Conservation (phyloP, 2,329 filamentous ascomycete species). For the Apiospora kogelbergensis region DNA sequence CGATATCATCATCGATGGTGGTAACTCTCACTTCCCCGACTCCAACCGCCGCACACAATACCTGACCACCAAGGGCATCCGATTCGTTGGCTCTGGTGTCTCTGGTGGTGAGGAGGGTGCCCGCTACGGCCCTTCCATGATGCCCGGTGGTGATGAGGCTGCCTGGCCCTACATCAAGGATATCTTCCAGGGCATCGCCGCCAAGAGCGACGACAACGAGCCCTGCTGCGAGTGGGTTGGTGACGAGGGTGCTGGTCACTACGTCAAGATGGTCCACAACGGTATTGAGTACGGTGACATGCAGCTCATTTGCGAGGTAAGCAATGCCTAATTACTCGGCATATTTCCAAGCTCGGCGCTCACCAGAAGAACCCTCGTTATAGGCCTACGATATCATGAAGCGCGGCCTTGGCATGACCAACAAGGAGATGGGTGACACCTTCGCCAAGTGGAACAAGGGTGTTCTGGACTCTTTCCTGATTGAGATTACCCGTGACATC, state of each 20-base stretch:
- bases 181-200: constrained; percentile 95
- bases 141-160: constrained; percentile 98
- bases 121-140: constrained; percentile 93
- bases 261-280: constrained; percentile 99
- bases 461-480: constrained; percentile 97
- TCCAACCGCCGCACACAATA: constrained; percentile 96
- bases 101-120: constrained; percentile 99
- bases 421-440: constrained; percentile 95
- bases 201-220: constrained; percentile 94
- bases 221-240: constrained; percentile 99
- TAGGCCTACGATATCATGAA: constrained; percentile 99
- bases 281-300: constrained; percentile 99
- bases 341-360: neutral
- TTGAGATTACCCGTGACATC: constrained; percentile 98
- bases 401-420: constrained; percentile 83
- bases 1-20: constrained; percentile 99
- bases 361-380: constrained; percentile 13
- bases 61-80: constrained; percentile 81
- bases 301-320: constrained; percentile 98
- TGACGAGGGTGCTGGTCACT: constrained; percentile 98
- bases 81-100: constrained; percentile 95
- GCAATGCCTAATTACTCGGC: constrained; percentile 26
- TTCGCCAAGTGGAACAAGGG: constrained; percentile 98
- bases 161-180: constrained; percentile 99
- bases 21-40: constrained; percentile 99